Conservation (phyloP, 2,329 filamentous ascomycete genomes). For the Endoconidiophora laricicola region DNA sequence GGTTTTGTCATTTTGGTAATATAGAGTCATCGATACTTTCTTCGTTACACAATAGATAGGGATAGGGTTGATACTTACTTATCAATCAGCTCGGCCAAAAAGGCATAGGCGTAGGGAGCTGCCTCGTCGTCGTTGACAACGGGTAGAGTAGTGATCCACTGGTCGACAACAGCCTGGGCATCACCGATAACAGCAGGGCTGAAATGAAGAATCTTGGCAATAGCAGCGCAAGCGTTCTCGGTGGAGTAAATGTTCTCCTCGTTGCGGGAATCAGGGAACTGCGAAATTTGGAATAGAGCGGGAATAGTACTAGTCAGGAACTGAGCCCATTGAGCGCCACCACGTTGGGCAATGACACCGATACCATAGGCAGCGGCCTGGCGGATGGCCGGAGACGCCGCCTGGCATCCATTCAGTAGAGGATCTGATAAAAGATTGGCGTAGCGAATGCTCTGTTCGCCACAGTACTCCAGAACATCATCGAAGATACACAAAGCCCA, state of each 20-base stretch:
- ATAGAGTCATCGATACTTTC: not conserved
- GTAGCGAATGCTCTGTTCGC: constrained; percentile 73
- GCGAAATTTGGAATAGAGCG: constrained; percentile 69
- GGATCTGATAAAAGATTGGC: constrained; percentile 74
- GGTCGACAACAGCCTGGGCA: constrained; percentile 56
- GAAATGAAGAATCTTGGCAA: constrained; percentile 92
- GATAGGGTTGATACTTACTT: constrained; percentile 47
- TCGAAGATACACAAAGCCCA: constrained; percentile 99
- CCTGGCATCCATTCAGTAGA: constrained; percentile 70
- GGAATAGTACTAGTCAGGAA: constrained; percentile 71
- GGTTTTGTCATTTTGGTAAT: too few relatives aligned
- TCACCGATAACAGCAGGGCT: constrained; percentile 64
- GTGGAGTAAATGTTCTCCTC: constrained; percentile 96
- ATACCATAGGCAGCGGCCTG: constrained; percentile 95
- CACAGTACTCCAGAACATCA: constrained; percentile 94
- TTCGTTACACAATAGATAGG: not conserved
- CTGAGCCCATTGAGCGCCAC: constrained; percentile 70
- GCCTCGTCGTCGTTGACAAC: constrained; percentile 94
- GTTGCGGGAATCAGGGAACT: constrained; percentile 62
- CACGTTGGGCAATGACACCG: constrained; percentile 85
- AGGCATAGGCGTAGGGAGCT: constrained; percentile 87
- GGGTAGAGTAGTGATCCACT: constrained; percentile 83
- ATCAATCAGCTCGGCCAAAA: constrained; percentile 78
- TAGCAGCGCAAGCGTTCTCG: constrained; percentile 89
- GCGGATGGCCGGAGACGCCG: constrained; percentile 74